Evolutionary conservation across 2,329 filamentous ascomycete genomes (phyloP).

Genomic region (Neofusicoccum ribis): DNA sequence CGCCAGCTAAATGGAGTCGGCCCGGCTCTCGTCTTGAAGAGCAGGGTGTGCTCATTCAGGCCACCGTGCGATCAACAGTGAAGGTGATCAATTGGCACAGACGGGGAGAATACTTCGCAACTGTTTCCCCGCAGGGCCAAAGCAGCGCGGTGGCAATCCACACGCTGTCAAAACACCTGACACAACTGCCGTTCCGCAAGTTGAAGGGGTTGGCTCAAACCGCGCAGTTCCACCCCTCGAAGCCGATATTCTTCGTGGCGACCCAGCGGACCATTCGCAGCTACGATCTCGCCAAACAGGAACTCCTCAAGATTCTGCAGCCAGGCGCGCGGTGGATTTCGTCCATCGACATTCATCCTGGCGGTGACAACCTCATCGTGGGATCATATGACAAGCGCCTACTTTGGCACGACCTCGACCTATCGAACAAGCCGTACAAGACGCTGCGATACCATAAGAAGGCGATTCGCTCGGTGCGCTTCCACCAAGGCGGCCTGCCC

Average conservation of each 20-base stretch:
- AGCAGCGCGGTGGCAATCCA: conserved; percentile 87
- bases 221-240: conserved; percentile 90
- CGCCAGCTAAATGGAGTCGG: conserved; percentile 79
- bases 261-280: conserved; percentile 90
- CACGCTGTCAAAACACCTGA: conserved; percentile 90
- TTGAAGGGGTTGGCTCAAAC: conserved; percentile 77
- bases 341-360: conserved; percentile 87
- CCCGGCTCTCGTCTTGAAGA: conserved; percentile 73
- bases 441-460: conserved; percentile 92
- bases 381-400: conserved; percentile 92
- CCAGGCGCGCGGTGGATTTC: conserved; percentile 95
- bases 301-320: conserved; percentile 88
- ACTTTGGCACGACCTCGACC: conserved; percentile 94
- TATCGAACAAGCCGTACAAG: conserved; percentile 89
- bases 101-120: conserved; percentile 90
- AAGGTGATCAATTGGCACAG: conserved; percentile 94
- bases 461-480: conserved; percentile 86
- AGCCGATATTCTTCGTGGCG: conserved; percentile 92
- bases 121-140: conserved; percentile 79
- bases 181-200: conserved; percentile 87
- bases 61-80: conserved; percentile 75
- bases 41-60: conserved; percentile 75
- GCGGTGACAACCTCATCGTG: conserved; percentile 90
- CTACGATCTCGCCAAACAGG: conserved; percentile 89
- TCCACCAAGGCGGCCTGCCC: conserved; percentile 75